Base-by-base conservation (phyloP, 2,329 filamentous ascomycete species). In the Calycina marina region DNA sequence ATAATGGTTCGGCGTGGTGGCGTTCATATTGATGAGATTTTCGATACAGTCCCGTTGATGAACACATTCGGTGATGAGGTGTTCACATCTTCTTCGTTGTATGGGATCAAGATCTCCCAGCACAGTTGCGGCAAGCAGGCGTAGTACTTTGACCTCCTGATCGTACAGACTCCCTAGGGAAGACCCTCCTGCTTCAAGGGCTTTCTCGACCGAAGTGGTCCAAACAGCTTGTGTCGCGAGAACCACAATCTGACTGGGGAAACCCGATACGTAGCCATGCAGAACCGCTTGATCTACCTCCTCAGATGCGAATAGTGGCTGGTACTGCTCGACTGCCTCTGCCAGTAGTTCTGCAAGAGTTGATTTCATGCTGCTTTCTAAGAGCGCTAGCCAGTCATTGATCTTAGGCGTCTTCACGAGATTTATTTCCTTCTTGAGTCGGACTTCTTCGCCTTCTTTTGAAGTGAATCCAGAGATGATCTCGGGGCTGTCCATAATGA, bases 1-100 rank as follows among this genome's bases (percentile, higher is more conserved):
- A 53, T 93, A 85, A 53, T 98, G 82, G 12, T 70, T 78, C 11
- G 83, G 66, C 6, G 77, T 74, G 31, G 66, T 72, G 15, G 90
- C 90, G 36, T 78, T 77, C 28, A 72, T 65, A 28, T 77, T 69
- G 29, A 86, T 69, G 15, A 99, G 72, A 56, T 83, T 92, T 50
- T 88, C 79, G 42, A 96, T 90, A 12, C 79, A 72, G 55, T 98
- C 90, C 39, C 90, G 80, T 56, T 99, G 92, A 54, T 98, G 90
- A 10, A 99, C 90, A 52, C 90, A 96, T 55, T 98, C 92, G 0
- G 92, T 99, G 51, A 99, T 98, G 43, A 98, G 70, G 57, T 94
- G 88, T 56, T 99, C 90, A 57, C 88, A 98, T 62, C 93, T 94
- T 67, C 93, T 93, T 40, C 90, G 72, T 51, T 81, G 73, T 30